Percentiles rank a stretch among this genome's conserved stretches.
Conservation (phyloP, 768 basidiomycete genomes). For the Hygrophorus russula region DNA sequence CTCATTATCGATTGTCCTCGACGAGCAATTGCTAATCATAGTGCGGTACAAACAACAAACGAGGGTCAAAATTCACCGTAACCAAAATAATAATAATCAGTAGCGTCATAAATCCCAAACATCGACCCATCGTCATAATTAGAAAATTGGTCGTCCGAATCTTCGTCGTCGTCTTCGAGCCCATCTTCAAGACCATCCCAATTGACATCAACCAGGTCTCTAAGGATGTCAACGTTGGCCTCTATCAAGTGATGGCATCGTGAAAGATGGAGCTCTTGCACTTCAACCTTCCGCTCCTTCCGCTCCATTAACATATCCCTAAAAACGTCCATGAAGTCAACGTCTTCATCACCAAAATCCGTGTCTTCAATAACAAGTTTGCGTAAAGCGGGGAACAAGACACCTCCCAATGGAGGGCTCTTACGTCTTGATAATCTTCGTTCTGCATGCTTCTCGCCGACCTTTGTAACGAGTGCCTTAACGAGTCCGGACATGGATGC, state of each 20-base stretch:
- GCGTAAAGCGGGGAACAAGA: slow-evolving; percentile 18
- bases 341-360: slow-evolving; percentile 12
- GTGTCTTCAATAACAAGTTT: slow-evolving; percentile 16
- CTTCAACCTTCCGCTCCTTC: slow-evolving; percentile 17
- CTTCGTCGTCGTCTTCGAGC: slow-evolving; percentile 13
- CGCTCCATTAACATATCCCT: slow-evolving; percentile 20
- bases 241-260: slow-evolving; percentile 15
- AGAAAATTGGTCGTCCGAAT: neutral
- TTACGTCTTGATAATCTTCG: slow-evolving; percentile 7
- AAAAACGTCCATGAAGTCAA: slow-evolving; percentile 6
- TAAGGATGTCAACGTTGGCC: slow-evolving; percentile 15
- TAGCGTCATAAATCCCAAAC: neutral
- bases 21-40: too few species aligned
- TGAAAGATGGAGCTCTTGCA: slow-evolving; percentile 17
- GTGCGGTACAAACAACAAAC: too few species aligned
- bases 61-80: neutral
- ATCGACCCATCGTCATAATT: neutral
- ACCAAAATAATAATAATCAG: neutral
- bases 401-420: neutral
- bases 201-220: slow-evolving; percentile 19
- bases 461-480: slow-evolving; percentile 14
- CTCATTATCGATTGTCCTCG: too few species aligned
- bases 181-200: slow-evolving; percentile 23
- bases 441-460: slow-evolving; percentile 7
- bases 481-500: slow-evolving; percentile 14